Base-by-base conservation (phyloP, 176 grass and related monocot species). In the Cenchrus americanus region DNA sequence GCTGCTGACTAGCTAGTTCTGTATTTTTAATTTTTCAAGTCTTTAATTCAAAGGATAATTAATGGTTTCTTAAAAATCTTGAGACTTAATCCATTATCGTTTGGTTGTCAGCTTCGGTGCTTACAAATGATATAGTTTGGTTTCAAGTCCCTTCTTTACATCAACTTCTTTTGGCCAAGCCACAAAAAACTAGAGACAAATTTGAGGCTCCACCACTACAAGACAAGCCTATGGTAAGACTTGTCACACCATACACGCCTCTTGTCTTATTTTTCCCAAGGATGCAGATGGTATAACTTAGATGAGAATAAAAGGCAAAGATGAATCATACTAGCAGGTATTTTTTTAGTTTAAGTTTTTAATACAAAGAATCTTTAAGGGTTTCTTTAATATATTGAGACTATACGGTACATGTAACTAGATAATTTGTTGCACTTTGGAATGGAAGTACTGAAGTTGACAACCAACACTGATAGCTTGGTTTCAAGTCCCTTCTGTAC, bases 151-250 rank as follows among this genome's bases (percentile, higher is more conserved):
- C 37, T 55, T 66, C 23, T 59, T 14, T 13, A 24, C 51, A 70
- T 53, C 50, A 57, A 42, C 49, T 62, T 70, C 51, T 21, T 78
- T 54, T 58, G 50, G 34, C 48, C 21, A 58, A 18, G 37, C 52
- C 66, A 81, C 34, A 81, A 58, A 53, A 81, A 58, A 81, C 26
- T 21, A 13, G 17, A 51, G 44, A 14, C 62, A 41, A 42, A 42
- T 54, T 69, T 55, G 12, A 8, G 22, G 26, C 14, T 74, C 48
- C 47, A 34, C 57, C 32, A 37, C 34, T 37, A 37, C 34, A 37
- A 52, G 61, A 66, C 46, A 52, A 78, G 14, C 48, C 19, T 67
- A 21, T 69, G 64, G 15, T 15, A 55, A 54, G 12, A 69, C 21
- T n/a, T 12, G 78, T 68, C 49, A 54, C 48, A 55, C 64, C 19